Conservation (phyloP, 441 rosid genomes). For the Arabidopsis hybrid region DNA sequence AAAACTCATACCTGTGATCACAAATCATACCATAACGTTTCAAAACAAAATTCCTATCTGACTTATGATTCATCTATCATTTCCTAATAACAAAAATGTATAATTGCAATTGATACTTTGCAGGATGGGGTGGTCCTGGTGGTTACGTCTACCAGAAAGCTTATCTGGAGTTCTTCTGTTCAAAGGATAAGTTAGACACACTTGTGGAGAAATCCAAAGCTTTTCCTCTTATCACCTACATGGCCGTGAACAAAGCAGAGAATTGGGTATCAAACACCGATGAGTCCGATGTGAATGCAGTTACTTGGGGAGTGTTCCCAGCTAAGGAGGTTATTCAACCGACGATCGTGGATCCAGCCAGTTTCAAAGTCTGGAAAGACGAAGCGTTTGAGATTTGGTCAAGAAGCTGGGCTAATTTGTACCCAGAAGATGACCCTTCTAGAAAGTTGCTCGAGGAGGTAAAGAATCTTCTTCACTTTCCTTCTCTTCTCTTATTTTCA, state of each 20-base stretch:
- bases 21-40: neutral
- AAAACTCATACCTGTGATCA: neutral
- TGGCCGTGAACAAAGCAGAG: constrained; percentile 75
- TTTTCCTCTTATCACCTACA: constrained; percentile 62
- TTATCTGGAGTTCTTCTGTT: constrained; percentile 93
- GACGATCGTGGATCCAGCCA: constrained; percentile 90
- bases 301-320: constrained; percentile 98
- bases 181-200: constrained; percentile 65
- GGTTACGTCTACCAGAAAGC: constrained; percentile 97
- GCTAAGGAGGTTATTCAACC: constrained; percentile 92
- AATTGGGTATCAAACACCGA: constrained; percentile 63
- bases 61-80: neutral
- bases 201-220: constrained; percentile 75
- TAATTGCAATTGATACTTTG: constrained; percentile 20
- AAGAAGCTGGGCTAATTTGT: constrained; percentile 80
- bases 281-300: constrained; percentile 72
- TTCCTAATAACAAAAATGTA: neutral
- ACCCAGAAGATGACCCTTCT: constrained; percentile 76
- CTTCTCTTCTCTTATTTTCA: constrained; percentile 55
- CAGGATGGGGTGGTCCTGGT: constrained; percentile 99
- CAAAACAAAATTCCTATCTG: neutral
- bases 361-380: constrained; percentile 95
- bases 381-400: constrained; percentile 97
- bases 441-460: constrained; percentile 84
- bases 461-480: constrained; percentile 6